These are phyloP conservation scores for Beauveria bassiana DNA, from an alignment of 2,329 filamentous ascomycete species.

Conservation along the genomic window DNA sequence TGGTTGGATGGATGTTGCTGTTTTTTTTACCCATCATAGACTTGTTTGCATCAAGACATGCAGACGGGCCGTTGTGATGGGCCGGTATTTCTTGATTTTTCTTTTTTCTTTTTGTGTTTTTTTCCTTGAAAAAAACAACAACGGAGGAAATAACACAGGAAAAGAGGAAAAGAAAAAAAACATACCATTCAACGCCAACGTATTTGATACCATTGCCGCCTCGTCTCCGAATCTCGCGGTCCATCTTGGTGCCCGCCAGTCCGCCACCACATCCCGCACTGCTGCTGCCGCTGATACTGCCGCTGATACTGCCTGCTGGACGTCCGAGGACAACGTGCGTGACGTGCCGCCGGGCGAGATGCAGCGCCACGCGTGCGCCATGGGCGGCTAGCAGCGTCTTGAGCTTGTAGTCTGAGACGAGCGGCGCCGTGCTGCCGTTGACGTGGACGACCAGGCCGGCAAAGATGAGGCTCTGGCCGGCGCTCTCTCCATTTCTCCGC, in stretches of 20 bases:
- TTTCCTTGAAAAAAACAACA: not conserved
- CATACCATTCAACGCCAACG: conserved; percentile 72
- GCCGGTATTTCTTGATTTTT: no score
- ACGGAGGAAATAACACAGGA: not conserved
- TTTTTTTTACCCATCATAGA: no score
- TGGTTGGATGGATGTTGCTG: no score
- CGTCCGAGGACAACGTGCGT: conserved; percentile 79
- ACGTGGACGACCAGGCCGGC: conserved; percentile 68
- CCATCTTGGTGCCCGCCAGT: conserved; percentile 68
- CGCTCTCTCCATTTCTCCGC: conserved; percentile 27
- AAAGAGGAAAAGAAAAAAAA: conserved; percentile 14
- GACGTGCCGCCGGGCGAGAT: conserved; percentile 64
- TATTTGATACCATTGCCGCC: conserved; percentile 68
- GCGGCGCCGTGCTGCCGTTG: conserved; percentile 77
- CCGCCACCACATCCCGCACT: conserved; percentile 50
- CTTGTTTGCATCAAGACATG: no score
- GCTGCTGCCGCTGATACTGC: conserved; percentile 28
- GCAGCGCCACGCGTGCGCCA: conserved; percentile 63
- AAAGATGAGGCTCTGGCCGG: conserved; percentile 47
- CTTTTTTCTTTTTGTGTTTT: no score
- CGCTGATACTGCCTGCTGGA: conserved; percentile 22
- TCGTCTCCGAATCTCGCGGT: conserved; percentile 65
- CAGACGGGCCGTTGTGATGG: no score
- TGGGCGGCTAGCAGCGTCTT: conserved; percentile 70
- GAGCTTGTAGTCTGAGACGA: conserved; percentile 77